Evolutionary conservation across 1,284 basidiomycete species (phyloP), one percentile per base, ranked within the genome.

Genomic region (Trichosporon inkin): DNA sequence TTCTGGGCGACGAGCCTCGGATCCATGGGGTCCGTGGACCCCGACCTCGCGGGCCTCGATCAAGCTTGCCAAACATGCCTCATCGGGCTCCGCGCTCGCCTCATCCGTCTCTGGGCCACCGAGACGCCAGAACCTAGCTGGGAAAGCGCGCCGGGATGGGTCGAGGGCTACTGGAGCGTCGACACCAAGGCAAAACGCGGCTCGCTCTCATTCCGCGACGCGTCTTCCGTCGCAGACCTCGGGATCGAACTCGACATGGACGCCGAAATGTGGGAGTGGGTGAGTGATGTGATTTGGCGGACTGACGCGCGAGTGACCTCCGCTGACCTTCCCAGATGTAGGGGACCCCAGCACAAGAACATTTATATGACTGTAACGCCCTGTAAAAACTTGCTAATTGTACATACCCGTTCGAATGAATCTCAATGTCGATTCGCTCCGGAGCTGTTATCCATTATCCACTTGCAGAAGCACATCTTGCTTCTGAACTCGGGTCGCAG

Each of bases 251-350:
- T 49, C 24, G 44, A 49, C 44, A 49, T 49, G 44, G 44, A 32
- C 44, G 44, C 44, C 22, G 44, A 49, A 2, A 28, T 49, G 44
- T 49, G 44, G 44, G 44, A 49, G 16, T 49, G 44, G 44, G 44
- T 49, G 24, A 49, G 44, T 32, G 24, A 10, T n/a, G n/a, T n/a
- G 28, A 32, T 32, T 8, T 5, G 8, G 5, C 28, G 28, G n/a
- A n/a, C n/a, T 32, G 8, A 5, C 28, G 8, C 28, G 28, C 28
- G 28, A 32, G 28, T 5, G 5, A 32, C 8, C n/a, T 32, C 5
- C 5, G 28, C 28, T 32, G 28, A 32, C 28, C 28, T 4, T 5
- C 8, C 28, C 28, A 32, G 28, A 32, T 32, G 28, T 32, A 32
- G 8, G 28, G 8, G 28, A 32, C 28, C 28, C 28, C 28, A 4